Evolutionary conservation across 208 protist species (phyloP), one percentile per base, ranked within the genome.

Genomic region (Trypanosoma cruzi): DNA sequence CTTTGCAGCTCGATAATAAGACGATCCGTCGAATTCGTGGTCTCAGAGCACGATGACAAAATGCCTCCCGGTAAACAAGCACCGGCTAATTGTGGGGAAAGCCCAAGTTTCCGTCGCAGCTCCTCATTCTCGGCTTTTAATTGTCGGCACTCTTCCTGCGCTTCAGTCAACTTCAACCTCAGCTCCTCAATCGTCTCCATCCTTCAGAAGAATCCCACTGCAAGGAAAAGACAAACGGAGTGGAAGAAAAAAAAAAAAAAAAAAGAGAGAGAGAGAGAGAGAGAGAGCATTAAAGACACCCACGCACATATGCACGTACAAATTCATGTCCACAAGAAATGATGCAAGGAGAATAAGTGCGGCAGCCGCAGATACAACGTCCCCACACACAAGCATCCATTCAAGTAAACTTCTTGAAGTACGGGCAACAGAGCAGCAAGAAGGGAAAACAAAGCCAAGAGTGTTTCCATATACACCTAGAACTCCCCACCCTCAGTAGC

Each of bases 401-500:
- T 4, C 11, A 40, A 13, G 36, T 44, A 44, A 20, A 44, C 18
- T 7, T 44, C 1, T 44, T 18, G 40, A 44, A 20, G 11, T 14
- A 13, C 1, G 18, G 1, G 24, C 48, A 24, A 26, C 14, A 31
- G 11, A 3, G 44, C 20, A 29, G 8, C 34, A 64, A 29, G 1
- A 64, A 54, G 44, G 4, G 16, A 8, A 52, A 52, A n/a, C 3
- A 26, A 11, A 52, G n/a, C 16, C 5, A 26, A 52, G 24, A 26
- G 22, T 50, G 46, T 8, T 29, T 42, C 14, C 0, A 13, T 1
- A 54, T 1, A 14, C 34, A 31, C 6, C 48, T 28, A 26, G 24
- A 26, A 6, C 46, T 22, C 6, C 22, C 20, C 48, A 22, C 22
- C 6, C 28, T 85, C 71, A 93, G 50, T 86, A 91, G 26, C 79